Evolutionary conservation across 805 yeast genomes (phyloP).

Genomic region (Pichia californica): DNA sequence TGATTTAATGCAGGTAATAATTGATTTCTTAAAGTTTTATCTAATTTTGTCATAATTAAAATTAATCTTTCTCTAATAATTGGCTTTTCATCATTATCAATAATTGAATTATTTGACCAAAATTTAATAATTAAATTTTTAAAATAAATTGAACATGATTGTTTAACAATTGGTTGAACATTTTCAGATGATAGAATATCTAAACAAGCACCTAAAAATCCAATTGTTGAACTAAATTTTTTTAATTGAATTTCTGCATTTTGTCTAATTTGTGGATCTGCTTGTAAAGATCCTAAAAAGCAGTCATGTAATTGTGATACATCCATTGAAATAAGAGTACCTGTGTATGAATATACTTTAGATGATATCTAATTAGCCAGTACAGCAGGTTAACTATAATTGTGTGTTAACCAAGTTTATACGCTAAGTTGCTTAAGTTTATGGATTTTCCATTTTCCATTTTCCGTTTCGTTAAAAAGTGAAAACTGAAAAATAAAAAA

Average conservation of each 20-base stretch:
- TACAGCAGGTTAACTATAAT: too few species aligned
- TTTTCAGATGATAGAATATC: constrained; percentile 57
- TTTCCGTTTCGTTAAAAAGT: too few species aligned
- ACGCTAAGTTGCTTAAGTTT: too few species aligned
- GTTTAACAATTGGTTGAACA: constrained; percentile 50
- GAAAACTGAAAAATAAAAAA: too few species aligned
- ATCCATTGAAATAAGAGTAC: constrained; percentile 46
- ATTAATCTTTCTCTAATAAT: constrained; percentile 63
- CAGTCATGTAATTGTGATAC: constrained; percentile 60
- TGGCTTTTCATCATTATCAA: constrained; percentile 70
- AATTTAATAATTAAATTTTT: constrained; percentile 64
- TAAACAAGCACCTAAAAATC: constrained; percentile 77
- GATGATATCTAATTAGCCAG: too few species aligned
- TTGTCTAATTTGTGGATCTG: constrained; percentile 52
- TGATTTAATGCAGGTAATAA: constrained; percentile 46
- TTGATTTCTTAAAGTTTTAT: constrained; percentile 40
- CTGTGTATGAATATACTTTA: background rate
- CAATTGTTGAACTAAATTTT: constrained; percentile 51
- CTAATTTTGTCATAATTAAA: constrained; percentile 48
- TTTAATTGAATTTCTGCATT: constrained; percentile 67
- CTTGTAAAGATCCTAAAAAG: constrained; percentile 72
- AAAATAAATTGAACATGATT: constrained; percentile 81
- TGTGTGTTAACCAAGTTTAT: too few species aligned
- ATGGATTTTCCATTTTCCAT: too few species aligned
- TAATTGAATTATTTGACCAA: constrained; percentile 47